Evolutionary conservation across 352 stramenopile species (phyloP), one percentile per base, ranked within the genome.

Genomic region (Thraustochytrium sp.): DNA sequence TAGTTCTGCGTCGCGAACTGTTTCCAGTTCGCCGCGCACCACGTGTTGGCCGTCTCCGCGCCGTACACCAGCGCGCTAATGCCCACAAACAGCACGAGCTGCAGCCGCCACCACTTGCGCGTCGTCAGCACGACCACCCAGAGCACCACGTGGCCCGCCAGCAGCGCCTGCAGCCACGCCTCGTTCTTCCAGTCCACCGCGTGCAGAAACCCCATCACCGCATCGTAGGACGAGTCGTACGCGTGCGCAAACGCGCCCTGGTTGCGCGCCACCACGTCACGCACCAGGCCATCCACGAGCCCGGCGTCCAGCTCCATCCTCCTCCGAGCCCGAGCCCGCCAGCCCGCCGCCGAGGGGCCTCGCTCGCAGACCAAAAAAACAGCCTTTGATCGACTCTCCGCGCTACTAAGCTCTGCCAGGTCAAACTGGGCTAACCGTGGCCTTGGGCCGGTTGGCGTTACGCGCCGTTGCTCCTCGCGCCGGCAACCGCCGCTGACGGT

Each of bases 1-100:
- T 93, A 93, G 74, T 93, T 90, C 85, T 93, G 90, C 21, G 88
- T 92, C 38, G 86, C 85, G 80, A 91, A 90, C 31, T 87, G 85
- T 82, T 87, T 74, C 89, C 89, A 93, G 61, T 89, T 62, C 40
- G 78, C 76, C 16, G 55, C 63, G 2, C 84, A 86, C n/a, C 86
- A 74, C 36, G 23, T 34, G 76, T 93, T 93, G 2, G 91, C 26
- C 18, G 64, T 84, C 85, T 93, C 89, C 31, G 89, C 86, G 3
- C 84, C 78, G 36, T 87, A 85, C 29, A 92, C 88, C 38, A 91
- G 51, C 26, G 86, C 83, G 42, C 40, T 85, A 62, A 92, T 85
- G 2, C 89, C 82, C 16, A 90, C 46, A 85, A 93, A 88, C n/a
- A 92, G 0, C n/a, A 46, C 68, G n/a, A 29, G 5, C 59, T 85